Conservation (phyloP, 768 basidiomycete species). For the Clitopilus hobsonii region DNA sequence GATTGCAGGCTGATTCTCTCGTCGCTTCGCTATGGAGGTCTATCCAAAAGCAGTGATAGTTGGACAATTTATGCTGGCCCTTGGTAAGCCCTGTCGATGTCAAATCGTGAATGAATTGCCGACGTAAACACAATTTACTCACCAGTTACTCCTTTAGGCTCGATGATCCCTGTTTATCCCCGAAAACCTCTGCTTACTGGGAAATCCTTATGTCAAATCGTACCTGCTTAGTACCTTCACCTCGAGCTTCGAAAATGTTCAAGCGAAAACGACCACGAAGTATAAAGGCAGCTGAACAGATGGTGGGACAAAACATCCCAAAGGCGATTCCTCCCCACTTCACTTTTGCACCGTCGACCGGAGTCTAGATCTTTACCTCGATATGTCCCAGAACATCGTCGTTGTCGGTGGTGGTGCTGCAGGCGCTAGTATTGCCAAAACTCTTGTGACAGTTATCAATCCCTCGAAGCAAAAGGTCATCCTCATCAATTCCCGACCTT, state of each 20-base stretch:
- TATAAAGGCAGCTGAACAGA: neutral
- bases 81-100: too few relatives aligned
- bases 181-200: neutral
- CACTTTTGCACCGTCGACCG: neutral
- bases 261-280: too few relatives aligned
- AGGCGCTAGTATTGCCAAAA: conserved; percentile 39
- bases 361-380: neutral
- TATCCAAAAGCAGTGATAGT: too few relatives aligned
- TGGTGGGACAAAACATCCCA: neutral
- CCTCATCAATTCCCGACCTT: conserved; percentile 50
- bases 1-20: too few relatives aligned
- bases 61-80: too few relatives aligned
- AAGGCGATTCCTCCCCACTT: neutral
- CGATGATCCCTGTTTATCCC: neutral
- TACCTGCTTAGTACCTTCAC: too few relatives aligned
- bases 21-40: too few relatives aligned
- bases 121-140: neutral
- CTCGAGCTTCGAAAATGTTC: too few relatives aligned
- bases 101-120: neutral
- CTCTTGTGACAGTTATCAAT: conserved; percentile 47
- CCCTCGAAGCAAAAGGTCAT: conserved; percentile 42
- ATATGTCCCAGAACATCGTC: conserved; percentile 24
- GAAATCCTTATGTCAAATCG: too few relatives aligned
- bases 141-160: neutral
- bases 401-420: conserved; percentile 58